phyloP scores from a whole-genome alignment of 2,329 filamentous ascomycete genomes.

The Fusarium torulosum region DNA sequence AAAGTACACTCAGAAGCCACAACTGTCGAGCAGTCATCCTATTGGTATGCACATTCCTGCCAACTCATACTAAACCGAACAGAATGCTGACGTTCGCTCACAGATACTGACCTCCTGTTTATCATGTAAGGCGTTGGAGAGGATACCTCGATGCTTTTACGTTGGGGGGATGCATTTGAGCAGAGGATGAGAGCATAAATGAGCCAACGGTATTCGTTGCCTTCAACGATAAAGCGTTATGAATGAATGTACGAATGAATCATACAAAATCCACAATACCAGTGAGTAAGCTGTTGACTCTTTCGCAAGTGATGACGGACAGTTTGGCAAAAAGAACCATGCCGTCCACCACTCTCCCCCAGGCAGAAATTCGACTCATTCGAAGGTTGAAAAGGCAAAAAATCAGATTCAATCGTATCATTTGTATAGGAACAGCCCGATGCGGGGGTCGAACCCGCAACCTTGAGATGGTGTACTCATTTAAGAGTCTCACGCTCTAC shows the following conservation, averaged over 20 bases:
- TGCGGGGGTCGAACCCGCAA: constrained; percentile 67
- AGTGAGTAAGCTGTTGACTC: background rate
- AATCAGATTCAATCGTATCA: constrained; percentile 29
- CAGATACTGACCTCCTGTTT: constrained; percentile 75
- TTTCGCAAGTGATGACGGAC: too few relatives aligned
- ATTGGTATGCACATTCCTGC: constrained; percentile 74
- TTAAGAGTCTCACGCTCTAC: constrained; percentile 80
- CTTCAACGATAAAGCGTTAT: constrained; percentile 2
- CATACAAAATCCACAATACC: too few relatives aligned
- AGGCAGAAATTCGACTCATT: too few relatives aligned
- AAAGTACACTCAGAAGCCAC: constrained; percentile 95
- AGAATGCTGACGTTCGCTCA: constrained; percentile 22
- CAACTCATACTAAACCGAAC: accelerated
- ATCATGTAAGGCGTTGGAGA: constrained; percentile 65
- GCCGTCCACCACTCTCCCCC: background rate
- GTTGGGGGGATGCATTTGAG: background rate
- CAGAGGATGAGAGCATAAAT: background rate
- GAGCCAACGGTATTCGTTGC: background rate
- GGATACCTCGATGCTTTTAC: constrained; percentile 66
- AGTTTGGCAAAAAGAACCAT: background rate
- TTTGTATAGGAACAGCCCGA: constrained; percentile 56
- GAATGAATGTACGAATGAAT: constrained; percentile 11
- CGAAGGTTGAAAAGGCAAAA: background rate
- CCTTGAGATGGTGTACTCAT: constrained; percentile 61
- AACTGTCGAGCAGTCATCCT: constrained; percentile 95